A percentile compares a stretch with the other conserved stretches of the same genome.
Conservation (phyloP, 2,329 filamentous ascomycete species). For the Neopestalotiopsis rosae region DNA sequence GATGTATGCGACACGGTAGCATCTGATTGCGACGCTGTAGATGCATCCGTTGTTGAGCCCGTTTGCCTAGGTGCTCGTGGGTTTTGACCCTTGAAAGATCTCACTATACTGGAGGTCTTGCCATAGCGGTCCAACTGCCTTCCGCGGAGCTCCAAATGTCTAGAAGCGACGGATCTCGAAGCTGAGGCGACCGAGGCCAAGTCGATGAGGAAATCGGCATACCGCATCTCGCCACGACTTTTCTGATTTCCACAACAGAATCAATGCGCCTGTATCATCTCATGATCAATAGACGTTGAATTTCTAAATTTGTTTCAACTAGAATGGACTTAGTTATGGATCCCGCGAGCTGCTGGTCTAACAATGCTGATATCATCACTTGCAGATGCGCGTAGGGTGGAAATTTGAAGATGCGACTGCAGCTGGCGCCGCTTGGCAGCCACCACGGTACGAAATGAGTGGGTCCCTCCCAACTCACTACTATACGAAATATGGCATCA, state of each 20-base stretch:
- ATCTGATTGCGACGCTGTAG: not conserved
- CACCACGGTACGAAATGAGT: not conserved
- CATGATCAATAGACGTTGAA: not conserved
- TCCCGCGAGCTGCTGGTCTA: not conserved
- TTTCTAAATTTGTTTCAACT: not conserved
- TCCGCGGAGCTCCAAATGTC: conserved; percentile 63
- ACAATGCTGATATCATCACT: conserved; percentile 17
- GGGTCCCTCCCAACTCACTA: no score
- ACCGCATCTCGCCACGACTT: conserved; percentile 50
- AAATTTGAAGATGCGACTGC: conserved; percentile 3
- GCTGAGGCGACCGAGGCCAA: conserved; percentile 72
- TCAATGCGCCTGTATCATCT: conserved; percentile 11
- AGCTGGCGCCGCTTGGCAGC: conserved; percentile 6
- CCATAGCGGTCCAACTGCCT: conserved; percentile 58
- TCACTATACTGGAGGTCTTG: conserved; percentile 50
- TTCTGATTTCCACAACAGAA: conserved; percentile 14
- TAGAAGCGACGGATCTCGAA: conserved; percentile 69
- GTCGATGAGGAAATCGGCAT: conserved; percentile 72
- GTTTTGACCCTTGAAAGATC: conserved; percentile 36
- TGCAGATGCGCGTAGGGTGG: not conserved
- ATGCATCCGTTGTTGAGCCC: not conserved
- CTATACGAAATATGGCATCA: no score
- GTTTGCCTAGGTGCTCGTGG: not conserved
- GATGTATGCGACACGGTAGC: not conserved
- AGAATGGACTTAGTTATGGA: not conserved